A percentile compares a stretch with the other conserved stretches of the same genome.
Conservation (phyloP, 257 asterid genomes). For the Solanum corneliomulleri region DNA sequence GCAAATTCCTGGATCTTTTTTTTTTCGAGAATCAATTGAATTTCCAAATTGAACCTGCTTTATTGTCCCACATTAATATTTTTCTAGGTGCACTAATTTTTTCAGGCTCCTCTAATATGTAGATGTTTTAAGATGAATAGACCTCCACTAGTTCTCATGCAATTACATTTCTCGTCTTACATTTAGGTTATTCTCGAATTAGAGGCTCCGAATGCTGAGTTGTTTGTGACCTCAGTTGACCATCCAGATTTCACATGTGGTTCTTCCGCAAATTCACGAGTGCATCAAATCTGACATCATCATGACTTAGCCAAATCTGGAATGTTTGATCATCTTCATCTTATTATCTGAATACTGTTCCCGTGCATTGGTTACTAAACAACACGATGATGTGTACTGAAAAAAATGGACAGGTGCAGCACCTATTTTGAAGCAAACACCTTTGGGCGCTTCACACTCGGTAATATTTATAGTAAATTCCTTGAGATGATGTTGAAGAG, state of each 20-base stretch:
- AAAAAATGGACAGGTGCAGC: background rate
- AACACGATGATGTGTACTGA: background rate
- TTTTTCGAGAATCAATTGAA: background rate
- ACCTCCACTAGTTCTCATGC: background rate
- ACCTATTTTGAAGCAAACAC: background rate
- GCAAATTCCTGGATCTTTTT: background rate
- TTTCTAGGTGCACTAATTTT: background rate
- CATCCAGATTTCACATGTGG: conserved; percentile 69
- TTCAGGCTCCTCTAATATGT: background rate
- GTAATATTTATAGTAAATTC: background rate
- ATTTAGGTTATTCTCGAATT: conserved; percentile 73
- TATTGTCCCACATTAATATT: background rate
- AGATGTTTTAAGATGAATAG: background rate
- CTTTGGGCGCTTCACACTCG: background rate
- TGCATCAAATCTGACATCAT: conserved; percentile 5
- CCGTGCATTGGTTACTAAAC: background rate
- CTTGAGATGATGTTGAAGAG: background rate
- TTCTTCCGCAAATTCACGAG: conserved; percentile 6
- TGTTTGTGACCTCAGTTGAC: conserved; percentile 40
- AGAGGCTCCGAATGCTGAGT: conserved; percentile 45
- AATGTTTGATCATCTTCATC: background rate
- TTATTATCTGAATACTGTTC: background rate
- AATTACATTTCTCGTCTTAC: background rate
- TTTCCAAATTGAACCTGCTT: background rate
- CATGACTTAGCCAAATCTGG: background rate